Conservation (phyloP, 2,329 filamentous ascomycete species). For the Fusarium nisikadoi region DNA sequence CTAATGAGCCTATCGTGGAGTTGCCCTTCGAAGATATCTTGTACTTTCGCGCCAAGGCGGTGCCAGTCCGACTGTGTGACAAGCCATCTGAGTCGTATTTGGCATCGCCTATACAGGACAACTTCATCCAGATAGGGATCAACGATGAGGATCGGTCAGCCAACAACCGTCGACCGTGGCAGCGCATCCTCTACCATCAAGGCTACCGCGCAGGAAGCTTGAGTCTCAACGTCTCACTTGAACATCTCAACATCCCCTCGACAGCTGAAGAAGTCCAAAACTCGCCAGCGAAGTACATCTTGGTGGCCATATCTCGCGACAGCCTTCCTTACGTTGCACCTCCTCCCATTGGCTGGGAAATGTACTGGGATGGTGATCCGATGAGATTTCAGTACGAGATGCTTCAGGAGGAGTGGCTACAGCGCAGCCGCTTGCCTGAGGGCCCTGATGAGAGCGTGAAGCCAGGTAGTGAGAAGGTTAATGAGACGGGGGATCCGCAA, state of each 20-base stretch:
- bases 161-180: constrained; percentile 8
- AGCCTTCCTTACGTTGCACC: constrained; percentile 5
- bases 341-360: not conserved
- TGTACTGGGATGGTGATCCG: constrained; percentile 12
- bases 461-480: not conserved
- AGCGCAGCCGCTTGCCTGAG: rapidly evolving
- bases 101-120: not conserved
- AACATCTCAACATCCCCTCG: not conserved
- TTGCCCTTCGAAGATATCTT: not conserved
- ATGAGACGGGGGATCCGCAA: constrained; percentile 14
- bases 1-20: not conserved
- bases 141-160: constrained; percentile 16
- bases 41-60: not conserved
- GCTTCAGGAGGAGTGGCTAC: constrained; percentile 3
- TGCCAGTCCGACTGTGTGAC: not conserved
- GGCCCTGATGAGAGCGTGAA: not conserved
- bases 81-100: not conserved
- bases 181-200: constrained; percentile 22
- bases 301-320: constrained; percentile 13
- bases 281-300: not conserved
- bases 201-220: constrained; percentile 12
- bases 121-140: constrained; percentile 15
- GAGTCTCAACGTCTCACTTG: constrained; percentile 1
- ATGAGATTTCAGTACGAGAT: constrained; percentile 3
- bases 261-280: rapidly evolving